Base-by-base conservation (phyloP, 352 stramenopile genomes). In the Globisporangium nodosum region DNA sequence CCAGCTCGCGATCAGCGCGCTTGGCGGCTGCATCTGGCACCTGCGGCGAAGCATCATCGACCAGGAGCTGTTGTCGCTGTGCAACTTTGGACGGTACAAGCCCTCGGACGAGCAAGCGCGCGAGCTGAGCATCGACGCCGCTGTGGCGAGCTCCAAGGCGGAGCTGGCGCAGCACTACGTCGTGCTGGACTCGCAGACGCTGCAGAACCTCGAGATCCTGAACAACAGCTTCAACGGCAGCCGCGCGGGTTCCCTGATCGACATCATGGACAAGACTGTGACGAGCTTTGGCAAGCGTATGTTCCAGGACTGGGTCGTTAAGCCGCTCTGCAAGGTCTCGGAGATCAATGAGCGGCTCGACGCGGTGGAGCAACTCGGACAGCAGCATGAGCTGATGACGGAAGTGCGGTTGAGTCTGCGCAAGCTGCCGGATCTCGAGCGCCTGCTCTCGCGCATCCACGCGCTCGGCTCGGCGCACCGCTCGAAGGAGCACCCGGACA, bases 151-250 rank as follows among this genome's bases (percentile, higher is more conserved):
- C 50, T 61, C 73, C 2, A 78, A 76, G 42, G 63, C 65, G 1
- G 84, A 90, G 31, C 54, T 94, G 27, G 81, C 77, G 18, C 85
- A 94, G 58, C 82, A 91, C 30, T 94, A 91, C 61, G 85, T 99
- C 66, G 85, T 98, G 16, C 59, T 99, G 27, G 97, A 99, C 65
- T 96, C 94, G 13, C 96, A 96, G 37, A 98, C 97, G 6, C 87
- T 99, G 21, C 81, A 96, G 37, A 99, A 99, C 64, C 78, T 99
- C 12, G 97, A 99, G 71, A 80, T 98, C 18, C 69, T 98, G 15
- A 76, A 66, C 15, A 97, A 97, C 70, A 97, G 77, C 71, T 93
- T 84, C 63, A 94, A 97, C 61, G 85, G 94, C 40, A 90, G 80
- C 4, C 87, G 85, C 18, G 79, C 85, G 24, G 96, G 96, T 5